These are phyloP conservation scores for Globisporangium radiosum DNA, from an alignment of 352 stramenopile genomes.

Conservation along the genomic window DNA sequence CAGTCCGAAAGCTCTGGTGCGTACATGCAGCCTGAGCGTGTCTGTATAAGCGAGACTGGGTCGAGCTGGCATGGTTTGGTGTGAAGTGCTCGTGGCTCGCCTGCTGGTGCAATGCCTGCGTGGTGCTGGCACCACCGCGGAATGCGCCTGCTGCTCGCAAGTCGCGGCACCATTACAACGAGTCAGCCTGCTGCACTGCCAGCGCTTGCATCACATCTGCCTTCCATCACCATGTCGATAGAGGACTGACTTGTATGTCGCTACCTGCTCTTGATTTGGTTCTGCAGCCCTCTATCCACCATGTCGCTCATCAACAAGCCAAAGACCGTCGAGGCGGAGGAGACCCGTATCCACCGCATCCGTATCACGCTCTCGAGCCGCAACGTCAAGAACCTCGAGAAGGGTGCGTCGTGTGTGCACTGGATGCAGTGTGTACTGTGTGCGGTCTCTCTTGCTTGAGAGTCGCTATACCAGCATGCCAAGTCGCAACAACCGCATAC, in stretches of 20 bases:
- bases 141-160: too few relatives aligned
- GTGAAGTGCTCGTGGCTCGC: too few relatives aligned
- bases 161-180: too few relatives aligned
- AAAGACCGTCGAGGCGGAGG: slow-evolving; percentile 81
- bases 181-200: too few relatives aligned
- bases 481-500: neutral
- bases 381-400: slow-evolving; percentile 99
- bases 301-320: slow-evolving; percentile 87
- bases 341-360: slow-evolving; percentile 93
- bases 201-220: too few relatives aligned
- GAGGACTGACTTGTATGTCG: neutral
- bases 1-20: slow-evolving; percentile 77
- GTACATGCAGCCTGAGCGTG: slow-evolving; percentile 8
- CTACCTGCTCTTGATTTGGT: neutral
- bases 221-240: too few relatives aligned
- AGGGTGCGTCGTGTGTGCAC: slow-evolving; percentile 43
- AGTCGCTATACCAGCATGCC: too few relatives aligned
- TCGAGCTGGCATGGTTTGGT: too few relatives aligned
- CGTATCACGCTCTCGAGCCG: slow-evolving; percentile 98
- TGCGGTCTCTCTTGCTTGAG: too few relatives aligned
- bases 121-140: too few relatives aligned
- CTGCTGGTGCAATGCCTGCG: too few relatives aligned
- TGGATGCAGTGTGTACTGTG: neutral
- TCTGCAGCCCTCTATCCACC: slow-evolving; percentile 79
- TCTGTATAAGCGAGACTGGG: too few relatives aligned